Conservation (phyloP, 768 basidiomycete species). For the Podaxis pistillaris region DNA sequence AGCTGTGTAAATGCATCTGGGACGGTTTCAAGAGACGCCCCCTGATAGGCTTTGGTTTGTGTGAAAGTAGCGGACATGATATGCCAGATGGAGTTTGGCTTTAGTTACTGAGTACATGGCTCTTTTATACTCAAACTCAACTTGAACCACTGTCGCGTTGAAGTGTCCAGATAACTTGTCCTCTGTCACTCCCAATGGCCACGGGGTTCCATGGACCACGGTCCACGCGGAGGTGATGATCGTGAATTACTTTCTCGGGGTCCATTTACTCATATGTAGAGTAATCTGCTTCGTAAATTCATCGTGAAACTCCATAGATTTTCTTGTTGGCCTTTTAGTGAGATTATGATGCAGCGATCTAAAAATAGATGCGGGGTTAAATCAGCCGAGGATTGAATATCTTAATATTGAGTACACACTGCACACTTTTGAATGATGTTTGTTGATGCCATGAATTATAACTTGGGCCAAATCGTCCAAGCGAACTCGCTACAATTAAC, state of each 20-base stretch:
- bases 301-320: background rate
- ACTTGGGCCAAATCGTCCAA: too few species aligned
- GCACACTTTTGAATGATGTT: too few species aligned
- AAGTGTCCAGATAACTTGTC: too few species aligned
- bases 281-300: background rate
- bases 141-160: too few species aligned
- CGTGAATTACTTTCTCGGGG: background rate
- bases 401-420: too few species aligned
- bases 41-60: background rate
- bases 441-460: too few species aligned
- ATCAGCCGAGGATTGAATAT: background rate
- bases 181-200: background rate
- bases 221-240: background rate
- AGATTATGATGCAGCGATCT: background rate
- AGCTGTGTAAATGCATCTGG: conserved; percentile 1
- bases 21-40: background rate
- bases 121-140: background rate
- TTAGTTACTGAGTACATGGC: background rate
- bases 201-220: background rate
- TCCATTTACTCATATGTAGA: background rate
- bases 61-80: background rate
- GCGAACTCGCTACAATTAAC: too few species aligned
- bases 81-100: background rate
- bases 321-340: background rate
- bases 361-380: background rate